Evolutionary conservation across 495 filamentous ascomycete species (phyloP).

Genomic region (Aspergillus campestris): DNA sequence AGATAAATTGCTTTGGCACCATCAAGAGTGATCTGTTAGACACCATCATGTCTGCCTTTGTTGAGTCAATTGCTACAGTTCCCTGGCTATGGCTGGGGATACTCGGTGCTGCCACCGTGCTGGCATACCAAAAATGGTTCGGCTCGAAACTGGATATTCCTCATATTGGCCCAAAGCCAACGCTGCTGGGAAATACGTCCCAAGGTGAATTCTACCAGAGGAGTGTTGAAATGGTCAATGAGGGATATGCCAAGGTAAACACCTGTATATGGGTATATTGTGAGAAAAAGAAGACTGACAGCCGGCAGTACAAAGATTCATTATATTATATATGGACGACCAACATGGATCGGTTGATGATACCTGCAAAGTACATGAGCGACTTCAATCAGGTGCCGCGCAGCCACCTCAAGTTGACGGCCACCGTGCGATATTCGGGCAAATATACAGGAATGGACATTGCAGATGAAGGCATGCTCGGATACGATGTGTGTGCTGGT

Average conservation of each 20-base stretch:
- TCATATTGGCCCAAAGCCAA: too few species aligned
- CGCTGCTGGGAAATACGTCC: background rate
- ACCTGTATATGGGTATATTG: background rate
- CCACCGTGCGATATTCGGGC: background rate
- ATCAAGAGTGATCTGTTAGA: too few species aligned
- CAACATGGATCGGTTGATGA: background rate
- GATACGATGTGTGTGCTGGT: background rate
- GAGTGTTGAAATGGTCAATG: background rate
- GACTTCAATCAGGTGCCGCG: background rate
- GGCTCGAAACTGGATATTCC: too few species aligned
- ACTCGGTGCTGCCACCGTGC: too few species aligned
- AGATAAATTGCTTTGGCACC: too few species aligned
- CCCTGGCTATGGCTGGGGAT: too few species aligned
- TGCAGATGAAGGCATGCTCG: background rate
- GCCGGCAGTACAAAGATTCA: background rate
- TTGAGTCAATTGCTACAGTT: too few species aligned
- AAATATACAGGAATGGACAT: slow-evolving; percentile 1
- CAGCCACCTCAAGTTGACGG: background rate
- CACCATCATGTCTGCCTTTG: too few species aligned
- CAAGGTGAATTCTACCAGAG: background rate
- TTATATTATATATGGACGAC: background rate
- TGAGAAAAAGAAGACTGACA: background rate
- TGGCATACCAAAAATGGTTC: too few species aligned
- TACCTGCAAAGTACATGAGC: background rate
- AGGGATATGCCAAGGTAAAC: background rate